phyloP scores from a whole-genome alignment of 23 red algal species.

The Cyanidiococcus yangmingshanensis region DNA sequence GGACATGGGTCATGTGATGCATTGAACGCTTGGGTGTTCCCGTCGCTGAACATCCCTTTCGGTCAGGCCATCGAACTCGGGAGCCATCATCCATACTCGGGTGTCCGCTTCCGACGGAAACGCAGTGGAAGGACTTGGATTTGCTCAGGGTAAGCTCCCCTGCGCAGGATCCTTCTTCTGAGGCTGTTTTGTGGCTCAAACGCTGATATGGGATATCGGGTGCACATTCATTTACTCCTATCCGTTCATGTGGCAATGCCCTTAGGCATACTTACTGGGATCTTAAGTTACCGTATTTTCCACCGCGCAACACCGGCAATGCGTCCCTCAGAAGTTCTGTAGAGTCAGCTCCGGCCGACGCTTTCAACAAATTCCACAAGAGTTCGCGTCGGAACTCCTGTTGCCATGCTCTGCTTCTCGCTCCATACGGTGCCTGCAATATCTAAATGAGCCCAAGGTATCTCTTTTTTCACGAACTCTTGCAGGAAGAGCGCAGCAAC shows the following conservation, averaged over 20 bases:
- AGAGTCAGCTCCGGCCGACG: not conserved
- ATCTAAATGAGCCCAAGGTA: constrained; percentile 87
- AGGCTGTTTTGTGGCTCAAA: not conserved
- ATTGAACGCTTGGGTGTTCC: no score
- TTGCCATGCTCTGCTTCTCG: constrained; percentile 57
- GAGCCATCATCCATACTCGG: no score
- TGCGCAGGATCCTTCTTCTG: no score
- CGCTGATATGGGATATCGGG: not conserved
- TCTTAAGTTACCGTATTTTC: no score
- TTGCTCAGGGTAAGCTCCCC: no score
- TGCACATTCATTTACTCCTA: not conserved
- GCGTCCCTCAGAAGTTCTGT: not conserved
- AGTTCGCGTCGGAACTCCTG: constrained; percentile 74
- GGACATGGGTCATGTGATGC: no score
- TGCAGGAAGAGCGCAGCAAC: constrained; percentile 82
- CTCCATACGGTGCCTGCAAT: constrained; percentile 92
- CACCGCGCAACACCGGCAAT: no score
- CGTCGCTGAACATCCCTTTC: no score
- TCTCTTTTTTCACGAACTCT: constrained; percentile 86
- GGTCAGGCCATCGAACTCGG: no score
- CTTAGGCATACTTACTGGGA: no score
- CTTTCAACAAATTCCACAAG: constrained; percentile 44
- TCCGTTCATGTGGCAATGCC: not conserved
- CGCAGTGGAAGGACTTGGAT: no score
- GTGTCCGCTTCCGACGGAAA: no score